These are phyloP conservation scores for Henckelia pumila DNA, from an alignment of 257 asterid genomes.

Conservation along the genomic window DNA sequence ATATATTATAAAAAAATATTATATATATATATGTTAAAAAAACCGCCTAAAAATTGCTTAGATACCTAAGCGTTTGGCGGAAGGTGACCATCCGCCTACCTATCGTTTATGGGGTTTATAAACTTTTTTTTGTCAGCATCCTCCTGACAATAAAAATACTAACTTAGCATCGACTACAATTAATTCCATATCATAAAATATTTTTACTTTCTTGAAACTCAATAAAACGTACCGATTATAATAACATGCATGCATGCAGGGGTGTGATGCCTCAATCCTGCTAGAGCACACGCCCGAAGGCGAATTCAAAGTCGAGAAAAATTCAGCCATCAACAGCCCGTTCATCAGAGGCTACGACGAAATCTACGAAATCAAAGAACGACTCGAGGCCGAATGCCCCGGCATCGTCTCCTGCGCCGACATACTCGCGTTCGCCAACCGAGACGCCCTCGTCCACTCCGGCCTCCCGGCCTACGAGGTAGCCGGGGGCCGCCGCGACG, in stretches of 20 bases:
- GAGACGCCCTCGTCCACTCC: conserved; percentile 48
- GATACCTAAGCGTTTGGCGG: too few species aligned
- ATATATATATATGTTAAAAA: too few species aligned
- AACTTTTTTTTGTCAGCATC: too few species aligned
- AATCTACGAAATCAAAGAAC: conserved; percentile 45
- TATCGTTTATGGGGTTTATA: too few species aligned
- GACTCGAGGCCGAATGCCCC: conserved; percentile 51
- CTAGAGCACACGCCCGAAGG: conserved; percentile 49
- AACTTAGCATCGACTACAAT: too few species aligned
- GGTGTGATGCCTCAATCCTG: conserved; percentile 69
- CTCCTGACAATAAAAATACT: too few species aligned
- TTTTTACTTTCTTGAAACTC: too few species aligned
- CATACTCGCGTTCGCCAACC: conserved; percentile 44
- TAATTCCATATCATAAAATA: too few species aligned
- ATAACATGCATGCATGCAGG: conserved; percentile 31
- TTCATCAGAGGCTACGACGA: conserved; percentile 42
- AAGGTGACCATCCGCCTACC: too few species aligned
- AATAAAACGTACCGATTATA: too few species aligned
- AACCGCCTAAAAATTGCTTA: too few species aligned
- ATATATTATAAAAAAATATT: too few species aligned
- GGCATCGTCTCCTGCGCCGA: conserved; percentile 66
- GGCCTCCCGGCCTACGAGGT: conserved; percentile 43
- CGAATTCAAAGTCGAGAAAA: conserved; percentile 45
- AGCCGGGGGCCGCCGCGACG: conserved; percentile 51
- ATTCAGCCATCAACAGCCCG: conserved; percentile 37